Evolutionary conservation across 2,329 filamentous ascomycete species (phyloP), one percentile per base, ranked within the genome.

Genomic region (Nothophoma quercina): DNA sequence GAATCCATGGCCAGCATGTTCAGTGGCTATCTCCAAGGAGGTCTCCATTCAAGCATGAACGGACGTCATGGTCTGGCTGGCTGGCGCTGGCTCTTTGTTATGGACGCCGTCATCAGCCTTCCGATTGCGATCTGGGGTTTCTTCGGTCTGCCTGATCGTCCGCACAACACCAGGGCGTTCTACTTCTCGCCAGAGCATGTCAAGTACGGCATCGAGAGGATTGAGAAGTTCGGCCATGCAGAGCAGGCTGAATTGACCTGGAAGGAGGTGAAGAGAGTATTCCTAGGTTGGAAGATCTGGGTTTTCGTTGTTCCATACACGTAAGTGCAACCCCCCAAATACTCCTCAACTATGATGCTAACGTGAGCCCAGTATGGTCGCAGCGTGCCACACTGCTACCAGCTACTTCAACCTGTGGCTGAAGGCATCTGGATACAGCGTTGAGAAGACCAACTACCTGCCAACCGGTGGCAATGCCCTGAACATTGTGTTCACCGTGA

Each of bases 91-190:
- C 72, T 85, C 0, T 85, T 85, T 47, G 79, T 85, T 36, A 80
- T 84, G 41, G 81, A 85, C 60, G 79, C 79, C 0, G 72, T 81
- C 35, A 83, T 84, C 59, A 82, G 80, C 1, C 71, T 85, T 3
- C 82, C 82, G 0, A 77, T 85, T 8, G 80, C 79, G 3, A 51
- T 84, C 1, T 74, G 79, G 10, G 81, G 82, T 1, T 84, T 79
- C 59, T 68, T 83, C 9, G 71, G 82, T 53, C 81, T 82, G 51
- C 79, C 80, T 0, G 79, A 81, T 34, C 71, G 78, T 1, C 80
- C 80, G 0, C 51, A 60, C 26, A 45, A 44, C 7, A 43, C 51
- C 5, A 46, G 15, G 15, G 29, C 38, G 8, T 43, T 44, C 15
- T 44, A 44, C 12, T 30, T 54, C 15, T 54, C 42, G 44, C 30